Percentiles rank a stretch among this genome's conserved stretches.
Evolutionary conservation across 306 rosid genomes (phyloP).

Genomic region (Glycine soja): DNA sequence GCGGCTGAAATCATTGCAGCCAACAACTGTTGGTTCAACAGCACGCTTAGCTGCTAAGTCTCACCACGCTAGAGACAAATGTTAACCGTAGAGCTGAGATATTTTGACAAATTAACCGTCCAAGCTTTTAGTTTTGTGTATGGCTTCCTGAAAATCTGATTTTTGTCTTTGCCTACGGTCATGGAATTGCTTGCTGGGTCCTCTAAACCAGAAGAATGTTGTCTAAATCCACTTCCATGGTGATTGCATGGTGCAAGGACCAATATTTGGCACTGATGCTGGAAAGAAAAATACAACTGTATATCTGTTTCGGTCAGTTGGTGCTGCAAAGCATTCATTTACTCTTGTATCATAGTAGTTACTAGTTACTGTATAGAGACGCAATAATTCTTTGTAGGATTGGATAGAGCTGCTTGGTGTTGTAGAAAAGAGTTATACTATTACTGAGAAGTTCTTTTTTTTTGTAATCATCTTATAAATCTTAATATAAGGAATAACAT

Average conservation of each 20-base stretch:
- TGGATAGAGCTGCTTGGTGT: conserved; percentile 8
- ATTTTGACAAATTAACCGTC: conserved; percentile 9
- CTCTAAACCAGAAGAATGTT: conserved; percentile 12
- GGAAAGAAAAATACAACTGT: too few species aligned
- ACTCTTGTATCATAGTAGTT: conserved; percentile 16
- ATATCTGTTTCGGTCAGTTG: too few species aligned
- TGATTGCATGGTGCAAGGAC: conserved; percentile 34
- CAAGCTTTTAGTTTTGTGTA: conserved; percentile 7
- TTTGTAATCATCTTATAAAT: conserved; percentile 7
- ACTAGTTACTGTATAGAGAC: conserved; percentile 28
- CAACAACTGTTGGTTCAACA: conserved; percentile 69
- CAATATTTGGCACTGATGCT: background rate
- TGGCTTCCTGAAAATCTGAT: conserved; percentile 23
- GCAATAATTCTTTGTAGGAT: conserved; percentile 25
- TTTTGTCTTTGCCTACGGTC: conserved; percentile 22
- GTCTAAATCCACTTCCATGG: background rate
- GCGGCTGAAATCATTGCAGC: conserved; percentile 61
- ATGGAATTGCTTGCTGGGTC: conserved; percentile 32
- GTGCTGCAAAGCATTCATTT: conserved; percentile 7
- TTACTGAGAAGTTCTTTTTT: conserved; percentile 17
- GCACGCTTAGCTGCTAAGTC: conserved; percentile 82
- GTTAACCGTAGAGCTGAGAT: background rate
- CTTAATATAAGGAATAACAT: too few species aligned
- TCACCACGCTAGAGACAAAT: background rate
- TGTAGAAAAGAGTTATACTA: conserved; percentile 29